Evolutionary conservation across 345 rosid genomes (phyloP).

Genomic region (Murraya paniculata): DNA sequence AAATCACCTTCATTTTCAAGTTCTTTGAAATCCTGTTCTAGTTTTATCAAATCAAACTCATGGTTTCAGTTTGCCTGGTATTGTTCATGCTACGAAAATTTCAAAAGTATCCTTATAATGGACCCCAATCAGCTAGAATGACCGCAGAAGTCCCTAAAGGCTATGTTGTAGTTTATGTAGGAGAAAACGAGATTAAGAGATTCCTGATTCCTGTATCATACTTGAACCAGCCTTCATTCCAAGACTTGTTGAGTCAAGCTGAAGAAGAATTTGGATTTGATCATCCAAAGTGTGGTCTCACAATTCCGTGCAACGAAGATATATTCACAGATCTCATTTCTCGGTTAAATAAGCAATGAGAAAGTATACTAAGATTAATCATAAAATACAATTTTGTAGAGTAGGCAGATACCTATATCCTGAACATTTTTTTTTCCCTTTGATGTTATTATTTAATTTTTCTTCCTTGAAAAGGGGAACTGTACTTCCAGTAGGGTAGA

Average conservation of each 20-base stretch:
- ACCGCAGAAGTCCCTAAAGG: constrained; percentile 36
- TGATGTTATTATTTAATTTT: neutral
- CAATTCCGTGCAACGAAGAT: constrained; percentile 37
- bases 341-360: constrained; percentile 18
- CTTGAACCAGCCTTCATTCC: constrained; percentile 33
- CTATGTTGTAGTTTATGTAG: constrained; percentile 34
- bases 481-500: neutral
- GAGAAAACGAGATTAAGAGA: constrained; percentile 38
- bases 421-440: neutral
- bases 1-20: neutral
- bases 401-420: neutral
- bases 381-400: neutral
- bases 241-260: constrained; percentile 26
- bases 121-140: neutral
- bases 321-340: constrained; percentile 36
- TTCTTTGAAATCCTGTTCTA: neutral
- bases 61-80: constrained; percentile 10
- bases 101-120: neutral
- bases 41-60: neutral
- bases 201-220: constrained; percentile 32
- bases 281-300: constrained; percentile 46
- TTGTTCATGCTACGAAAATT: constrained; percentile 18
- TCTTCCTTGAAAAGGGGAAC: neutral
- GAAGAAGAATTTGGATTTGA: constrained; percentile 41
- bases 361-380: too few relatives aligned